Evolutionary conservation across 352 stramenopile genomes (phyloP), one percentile per base, ranked within the genome.

Genomic region (Pythium dissotocum): DNA sequence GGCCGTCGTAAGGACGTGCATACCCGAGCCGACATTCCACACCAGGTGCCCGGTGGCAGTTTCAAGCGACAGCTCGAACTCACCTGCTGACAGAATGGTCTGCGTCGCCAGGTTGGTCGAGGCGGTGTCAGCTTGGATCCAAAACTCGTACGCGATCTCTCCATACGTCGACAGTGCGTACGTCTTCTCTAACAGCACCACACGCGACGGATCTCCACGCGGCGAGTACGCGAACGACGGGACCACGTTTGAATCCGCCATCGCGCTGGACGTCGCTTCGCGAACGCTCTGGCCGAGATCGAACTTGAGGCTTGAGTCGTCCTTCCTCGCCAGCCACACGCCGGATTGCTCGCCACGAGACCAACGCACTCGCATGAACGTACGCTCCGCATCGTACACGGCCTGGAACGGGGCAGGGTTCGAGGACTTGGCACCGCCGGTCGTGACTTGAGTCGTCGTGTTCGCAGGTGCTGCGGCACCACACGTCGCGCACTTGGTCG

Each of bases 331-430:
- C 18, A 96, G 63, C 88, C 88, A 96, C 3, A 92, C 82, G 33
- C 88, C 88, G 40, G 88, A 79, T 54, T 95, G 82, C 42, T 96
- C 88, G 0, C 88, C 88, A 28, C 88, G 83, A 24, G 85, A 93
- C 88, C 88, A 96, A 36, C 69, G 79, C 49, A 96, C 71, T 10
- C 85, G 76, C 85, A 95, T 90, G 65, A 96, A 93, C 2, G 77
- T 85, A 82, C 72, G 44, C 65, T 84, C 51, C 13, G 74, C 65
- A 54, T 86, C 74, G 32, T 93, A 87, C 4, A 79, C 70, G 2
- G 83, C 88, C 32, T 72, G 72, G 42, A 94, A 93, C 12, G 88
- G 88, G 12, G 88, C 88, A 2, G 88, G 88, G 32, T 94, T 96
- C 49, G 71, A 92, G 13, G 83, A 81, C 58, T 83, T 87, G 8